Evolutionary conservation across 1,139 yeast genomes (phyloP), one percentile per base, ranked within the genome.

Genomic region (Taphrina flavorubra): DNA sequence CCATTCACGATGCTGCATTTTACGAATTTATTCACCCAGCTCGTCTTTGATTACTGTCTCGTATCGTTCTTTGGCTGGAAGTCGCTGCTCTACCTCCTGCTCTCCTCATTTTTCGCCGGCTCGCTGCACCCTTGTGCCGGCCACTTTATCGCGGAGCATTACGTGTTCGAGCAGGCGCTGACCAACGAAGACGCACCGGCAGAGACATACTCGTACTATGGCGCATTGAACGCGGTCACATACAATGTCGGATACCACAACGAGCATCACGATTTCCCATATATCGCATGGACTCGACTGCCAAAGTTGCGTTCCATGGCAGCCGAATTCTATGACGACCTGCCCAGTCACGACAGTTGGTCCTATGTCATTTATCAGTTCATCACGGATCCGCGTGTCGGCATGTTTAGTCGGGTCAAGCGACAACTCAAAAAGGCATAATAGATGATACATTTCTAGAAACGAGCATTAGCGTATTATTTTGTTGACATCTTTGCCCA

Each of bases 181-280:
- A 64, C 72, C 6, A 68, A 60, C 6, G 70, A 76, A 40, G 74
- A 76, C 8, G 80, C 84, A 18, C 95, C 95, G 0, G 81, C 83
- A 34, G 97, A 92, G 76, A 92, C 97, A 0, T 92, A 88, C 76
- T 89, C 96, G 11, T 92, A 92, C 79, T 92, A 92, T 75, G 97
- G 97, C 0, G 80, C 86, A 20, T 82, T 92, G 74, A 92, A 92
- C 76, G 72, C 81, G 42, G 79, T 92, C 70, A 90, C 95, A 0
- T 92, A 96, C 92, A 92, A 92, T 75, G 97, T 91, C 10, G 97
- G 97, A 1, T 87, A 90, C 77, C 97, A 92, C 77, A 91, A 89
- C 76, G 97, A 92, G 78, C 97, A 92, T 78, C 97, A 92, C 75
- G 97, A 92, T 78, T 92, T 92, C 81, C 97, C 97, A 0, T 92